Percentiles rank a stretch among this genome's conserved stretches.
Conservation (phyloP, 2,329 filamentous ascomycete species). For the Calonectria montana region DNA sequence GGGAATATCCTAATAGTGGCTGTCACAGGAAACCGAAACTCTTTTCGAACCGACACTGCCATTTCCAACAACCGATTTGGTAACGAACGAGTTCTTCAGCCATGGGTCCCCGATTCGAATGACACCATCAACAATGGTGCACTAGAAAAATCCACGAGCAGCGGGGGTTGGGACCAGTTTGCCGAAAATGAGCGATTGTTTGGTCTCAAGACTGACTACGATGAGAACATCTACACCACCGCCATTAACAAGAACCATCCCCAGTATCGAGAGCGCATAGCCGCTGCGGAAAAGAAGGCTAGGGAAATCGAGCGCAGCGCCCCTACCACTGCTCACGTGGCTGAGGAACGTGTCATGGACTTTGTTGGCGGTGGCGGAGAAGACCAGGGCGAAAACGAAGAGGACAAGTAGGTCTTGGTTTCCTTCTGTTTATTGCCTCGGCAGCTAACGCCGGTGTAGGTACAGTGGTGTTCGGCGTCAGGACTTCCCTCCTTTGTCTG, state of each 20-base stretch:
- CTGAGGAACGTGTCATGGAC: conserved; percentile 86
- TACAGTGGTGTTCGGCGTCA: conserved; percentile 92
- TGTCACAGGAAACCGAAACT: conserved; percentile 69
- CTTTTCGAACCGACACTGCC: conserved; percentile 88
- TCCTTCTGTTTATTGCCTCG: neutral
- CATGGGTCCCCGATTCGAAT: conserved; percentile 77
- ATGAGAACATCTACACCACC: conserved; percentile 96
- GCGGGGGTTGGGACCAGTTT: conserved; percentile 89
- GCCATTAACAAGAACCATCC: conserved; percentile 87
- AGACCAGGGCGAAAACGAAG: conserved; percentile 82
- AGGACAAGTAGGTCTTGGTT: conserved; percentile 78
- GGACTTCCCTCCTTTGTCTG: conserved; percentile 75
- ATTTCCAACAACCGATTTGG: conserved; percentile 81
- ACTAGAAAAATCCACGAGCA: conserved; percentile 69
- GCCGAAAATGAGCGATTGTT: conserved; percentile 89
- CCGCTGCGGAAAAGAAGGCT: conserved; percentile 84
- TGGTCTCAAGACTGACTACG: conserved; percentile 88
- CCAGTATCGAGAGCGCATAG: conserved; percentile 80
- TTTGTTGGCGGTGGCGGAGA: conserved; percentile 67
- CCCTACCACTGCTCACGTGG: conserved; percentile 83
- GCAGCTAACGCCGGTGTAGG: conserved; percentile 54
- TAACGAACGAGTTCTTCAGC: conserved; percentile 81
- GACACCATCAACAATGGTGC: conserved; percentile 78
- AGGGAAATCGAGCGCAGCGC: conserved; percentile 87
- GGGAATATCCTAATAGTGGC: conserved; percentile 22